A percentile compares a stretch with the other conserved stretches of the same genome.
Evolutionary conservation across 805 yeast genomes (phyloP).

Genomic region (Kodamaea laetipori): DNA sequence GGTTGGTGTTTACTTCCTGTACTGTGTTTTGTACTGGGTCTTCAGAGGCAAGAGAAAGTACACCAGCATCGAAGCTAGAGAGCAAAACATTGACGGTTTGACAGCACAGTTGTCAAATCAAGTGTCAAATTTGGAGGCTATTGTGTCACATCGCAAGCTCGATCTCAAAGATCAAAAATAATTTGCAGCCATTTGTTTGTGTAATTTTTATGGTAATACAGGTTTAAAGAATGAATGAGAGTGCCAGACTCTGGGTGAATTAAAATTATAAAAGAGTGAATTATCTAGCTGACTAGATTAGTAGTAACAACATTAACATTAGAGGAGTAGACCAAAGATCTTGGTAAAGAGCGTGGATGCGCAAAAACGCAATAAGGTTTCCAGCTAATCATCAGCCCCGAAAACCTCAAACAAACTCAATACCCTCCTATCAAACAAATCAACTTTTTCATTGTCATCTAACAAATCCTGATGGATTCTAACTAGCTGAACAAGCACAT

Average conservation of each 20-base stretch:
- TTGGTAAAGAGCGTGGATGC: background rate
- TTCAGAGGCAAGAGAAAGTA: conserved; percentile 33
- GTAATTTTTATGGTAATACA: background rate
- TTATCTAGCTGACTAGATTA: background rate
- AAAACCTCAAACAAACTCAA: conserved; percentile 10
- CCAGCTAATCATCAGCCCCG: conserved; percentile 1
- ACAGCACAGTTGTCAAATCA: conserved; percentile 28
- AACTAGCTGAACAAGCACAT: conserved; percentile 5
- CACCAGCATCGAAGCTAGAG: conserved; percentile 26
- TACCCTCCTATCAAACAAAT: conserved; percentile 8
- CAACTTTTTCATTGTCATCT: conserved; percentile 1
- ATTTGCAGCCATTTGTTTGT: conserved; percentile 4
- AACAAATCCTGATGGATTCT: background rate
- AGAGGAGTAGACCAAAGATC: too few relatives aligned
- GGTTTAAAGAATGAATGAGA: background rate
- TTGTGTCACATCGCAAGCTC: conserved; percentile 18
- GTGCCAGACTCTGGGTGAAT: conserved; percentile 3
- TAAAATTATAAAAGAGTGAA: background rate
- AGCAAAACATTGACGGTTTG: conserved; percentile 20
- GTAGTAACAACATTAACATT: too few relatives aligned
- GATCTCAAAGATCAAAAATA: too few relatives aligned
- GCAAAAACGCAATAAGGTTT: too few relatives aligned
- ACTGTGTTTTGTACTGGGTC: conserved; percentile 56
- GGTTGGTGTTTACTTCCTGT: conserved; percentile 42
- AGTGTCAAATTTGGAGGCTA: conserved; percentile 24